Evolutionary conservation across 2,329 filamentous ascomycete genomes (phyloP).

Genomic region (Exophiala oligosperma): DNA sequence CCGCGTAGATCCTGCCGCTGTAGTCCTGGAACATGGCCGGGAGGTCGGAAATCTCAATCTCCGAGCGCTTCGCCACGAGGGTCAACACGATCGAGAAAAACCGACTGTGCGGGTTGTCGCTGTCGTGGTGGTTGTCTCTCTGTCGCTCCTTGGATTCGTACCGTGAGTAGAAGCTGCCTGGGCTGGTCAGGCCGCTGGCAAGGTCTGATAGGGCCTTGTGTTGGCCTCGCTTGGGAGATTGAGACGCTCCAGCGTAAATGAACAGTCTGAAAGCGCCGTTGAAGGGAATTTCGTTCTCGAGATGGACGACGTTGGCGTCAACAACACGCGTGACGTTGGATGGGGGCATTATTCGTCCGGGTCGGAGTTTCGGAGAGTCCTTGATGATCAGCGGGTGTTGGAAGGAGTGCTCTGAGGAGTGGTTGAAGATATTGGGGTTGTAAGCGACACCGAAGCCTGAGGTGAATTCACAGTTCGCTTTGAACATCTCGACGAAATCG

Average conservation of each 20-base stretch:
- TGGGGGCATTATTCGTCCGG: slow-evolving; percentile 75
- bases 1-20: slow-evolving; percentile 79
- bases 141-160: slow-evolving; percentile 47
- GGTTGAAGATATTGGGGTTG: slow-evolving; percentile 79
- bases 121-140: slow-evolving; percentile 74
- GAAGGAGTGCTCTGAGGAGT: slow-evolving; percentile 71
- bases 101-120: slow-evolving; percentile 77
- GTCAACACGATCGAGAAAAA: slow-evolving; percentile 81
- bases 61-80: slow-evolving; percentile 65
- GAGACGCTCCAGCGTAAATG: slow-evolving; percentile 73
- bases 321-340: slow-evolving; percentile 81
- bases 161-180: slow-evolving; percentile 69
- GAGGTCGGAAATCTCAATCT: slow-evolving; percentile 73
- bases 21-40: slow-evolving; percentile 73
- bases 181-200: slow-evolving; percentile 61
- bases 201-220: slow-evolving; percentile 67
- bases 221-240: slow-evolving; percentile 49
- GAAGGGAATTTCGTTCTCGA: slow-evolving; percentile 85
- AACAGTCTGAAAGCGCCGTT: slow-evolving; percentile 88
- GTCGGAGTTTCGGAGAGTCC: slow-evolving; percentile 65
- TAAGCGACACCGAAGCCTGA: slow-evolving; percentile 90
- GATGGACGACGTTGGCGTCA: slow-evolving; percentile 84
- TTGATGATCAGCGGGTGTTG: slow-evolving; percentile 63
- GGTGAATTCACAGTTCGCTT: slow-evolving; percentile 87
- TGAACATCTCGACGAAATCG: slow-evolving; percentile 86